Conservation (phyloP, 805 yeast genomes). For the Metschnikowia reukaufii region DNA sequence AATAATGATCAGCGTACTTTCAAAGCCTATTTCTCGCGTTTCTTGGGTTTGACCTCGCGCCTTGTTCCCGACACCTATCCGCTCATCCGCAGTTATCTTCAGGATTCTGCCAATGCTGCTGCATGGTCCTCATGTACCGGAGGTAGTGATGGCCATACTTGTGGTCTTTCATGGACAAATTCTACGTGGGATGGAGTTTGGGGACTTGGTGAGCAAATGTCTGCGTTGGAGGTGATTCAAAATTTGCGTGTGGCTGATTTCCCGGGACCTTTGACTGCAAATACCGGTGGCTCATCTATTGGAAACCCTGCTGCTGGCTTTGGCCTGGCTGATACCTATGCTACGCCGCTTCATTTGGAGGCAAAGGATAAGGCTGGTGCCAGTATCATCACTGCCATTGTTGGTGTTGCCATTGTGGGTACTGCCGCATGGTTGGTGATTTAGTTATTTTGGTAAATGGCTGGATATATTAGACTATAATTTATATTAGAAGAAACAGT, state of each 20-base stretch:
- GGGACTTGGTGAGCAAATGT: conserved; percentile 25
- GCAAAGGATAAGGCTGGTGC: conserved; percentile 67
- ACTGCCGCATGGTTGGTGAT: conserved; percentile 22
- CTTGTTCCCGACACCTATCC: conserved; percentile 62
- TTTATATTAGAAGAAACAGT: neutral
- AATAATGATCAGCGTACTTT: conserved; percentile 90
- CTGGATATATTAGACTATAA: neutral
- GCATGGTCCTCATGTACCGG: conserved; percentile 21
- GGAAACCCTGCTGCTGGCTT: conserved; percentile 38
- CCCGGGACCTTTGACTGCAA: conserved; percentile 32
- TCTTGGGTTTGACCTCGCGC: conserved; percentile 70
- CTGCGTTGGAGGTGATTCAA: conserved; percentile 23
- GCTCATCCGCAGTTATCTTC: conserved; percentile 45
- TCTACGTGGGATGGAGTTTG: conserved; percentile 19
- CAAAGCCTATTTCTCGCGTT: conserved; percentile 78
- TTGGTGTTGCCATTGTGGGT: conserved; percentile 23
- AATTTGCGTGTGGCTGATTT: conserved; percentile 25
- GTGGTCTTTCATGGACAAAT: conserved; percentile 24
- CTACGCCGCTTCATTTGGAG: conserved; percentile 15
- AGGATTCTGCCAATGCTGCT: conserved; percentile 34
- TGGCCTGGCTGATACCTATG: conserved; percentile 9
- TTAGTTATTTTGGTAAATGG: neutral
- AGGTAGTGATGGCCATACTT: conserved; percentile 23
- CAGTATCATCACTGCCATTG: conserved; percentile 75
- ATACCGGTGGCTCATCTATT: conserved; percentile 38